Conservation (phyloP, 1,284 basidiomycete species). For the Microbotryum intermedium region DNA sequence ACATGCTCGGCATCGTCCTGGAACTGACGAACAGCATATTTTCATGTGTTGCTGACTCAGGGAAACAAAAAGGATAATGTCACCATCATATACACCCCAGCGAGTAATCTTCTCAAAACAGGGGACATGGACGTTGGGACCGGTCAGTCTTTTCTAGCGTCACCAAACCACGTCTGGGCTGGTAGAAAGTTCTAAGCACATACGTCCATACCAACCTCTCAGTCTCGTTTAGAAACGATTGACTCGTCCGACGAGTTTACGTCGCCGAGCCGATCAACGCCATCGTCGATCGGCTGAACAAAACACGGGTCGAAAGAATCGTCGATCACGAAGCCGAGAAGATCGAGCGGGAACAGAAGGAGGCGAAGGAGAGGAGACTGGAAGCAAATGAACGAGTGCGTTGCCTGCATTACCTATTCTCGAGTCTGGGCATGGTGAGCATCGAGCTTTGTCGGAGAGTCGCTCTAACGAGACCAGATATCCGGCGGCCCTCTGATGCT, state of each 20-base stretch:
- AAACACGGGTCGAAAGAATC: conserved; percentile 47
- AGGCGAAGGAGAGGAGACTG: conserved; percentile 75
- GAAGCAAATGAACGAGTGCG: conserved; percentile 16
- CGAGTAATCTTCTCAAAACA: conserved; percentile 58
- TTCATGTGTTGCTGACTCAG: not conserved
- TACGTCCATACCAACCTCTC: no score
- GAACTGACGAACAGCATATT: not conserved
- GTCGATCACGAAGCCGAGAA: conserved; percentile 84
- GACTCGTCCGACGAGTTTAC: conserved; percentile 63
- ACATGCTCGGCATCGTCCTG: not conserved
- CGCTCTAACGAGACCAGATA: conserved; percentile 51
- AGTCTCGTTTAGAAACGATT: conserved; percentile 86
- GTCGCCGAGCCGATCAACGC: conserved; percentile 71
- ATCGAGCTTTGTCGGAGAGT: not conserved
- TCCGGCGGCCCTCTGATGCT: not conserved
- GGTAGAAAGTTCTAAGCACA: no score
- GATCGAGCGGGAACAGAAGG: conserved; percentile 62
- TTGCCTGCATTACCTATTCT: no score
- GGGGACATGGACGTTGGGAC: conserved; percentile 94
- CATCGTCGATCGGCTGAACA: conserved; percentile 70
- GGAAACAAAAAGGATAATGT: conserved; percentile 94
- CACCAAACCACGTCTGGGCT: conserved; percentile 95
- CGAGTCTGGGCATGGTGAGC: no score
- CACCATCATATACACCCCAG: conserved; percentile 88
- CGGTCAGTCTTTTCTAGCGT: conserved; percentile 80